Evolutionary conservation across 306 rosid genomes (phyloP).

Genomic region (Glycine soja): DNA sequence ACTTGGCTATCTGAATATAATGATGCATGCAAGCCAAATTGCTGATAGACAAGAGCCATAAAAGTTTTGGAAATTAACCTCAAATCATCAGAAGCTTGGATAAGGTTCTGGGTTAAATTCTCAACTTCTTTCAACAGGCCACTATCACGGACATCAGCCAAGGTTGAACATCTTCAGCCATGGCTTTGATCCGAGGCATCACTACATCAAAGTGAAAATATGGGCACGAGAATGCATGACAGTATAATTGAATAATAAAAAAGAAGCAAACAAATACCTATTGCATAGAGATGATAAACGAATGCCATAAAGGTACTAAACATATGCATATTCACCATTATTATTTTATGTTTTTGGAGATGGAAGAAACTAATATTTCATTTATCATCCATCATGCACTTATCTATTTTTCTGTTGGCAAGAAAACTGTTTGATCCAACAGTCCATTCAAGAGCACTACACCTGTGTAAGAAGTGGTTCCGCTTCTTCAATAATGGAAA

Average conservation of each 20-base stretch:
- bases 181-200: slow-evolving; percentile 86
- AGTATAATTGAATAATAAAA: slow-evolving; percentile 14
- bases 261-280: slow-evolving; percentile 1
- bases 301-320: slow-evolving; percentile 7
- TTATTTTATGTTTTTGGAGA: not conserved
- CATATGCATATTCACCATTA: not conserved
- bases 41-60: not conserved
- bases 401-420: slow-evolving; percentile 15
- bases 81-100: slow-evolving; percentile 75
- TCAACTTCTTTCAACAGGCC: slow-evolving; percentile 78
- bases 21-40: slow-evolving; percentile 9
- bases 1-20: not conserved
- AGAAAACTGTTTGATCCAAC: slow-evolving; percentile 24
- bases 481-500: slow-evolving; percentile 82
- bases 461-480: slow-evolving; percentile 89
- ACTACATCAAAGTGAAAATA: slow-evolving; percentile 50
- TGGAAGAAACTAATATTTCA: slow-evolving; percentile 20
- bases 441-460: slow-evolving; percentile 48
- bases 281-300: slow-evolving; percentile 10
- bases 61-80: slow-evolving; percentile 59
- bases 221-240: slow-evolving; percentile 60
- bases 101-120: slow-evolving; percentile 69
- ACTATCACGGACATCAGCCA: slow-evolving; percentile 78
- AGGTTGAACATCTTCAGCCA: slow-evolving; percentile 91
- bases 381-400: slow-evolving; percentile 14